phyloP scores from a whole-genome alignment of 176 grass and related monocot genomes.

The Chrysopogon serrulatus region DNA sequence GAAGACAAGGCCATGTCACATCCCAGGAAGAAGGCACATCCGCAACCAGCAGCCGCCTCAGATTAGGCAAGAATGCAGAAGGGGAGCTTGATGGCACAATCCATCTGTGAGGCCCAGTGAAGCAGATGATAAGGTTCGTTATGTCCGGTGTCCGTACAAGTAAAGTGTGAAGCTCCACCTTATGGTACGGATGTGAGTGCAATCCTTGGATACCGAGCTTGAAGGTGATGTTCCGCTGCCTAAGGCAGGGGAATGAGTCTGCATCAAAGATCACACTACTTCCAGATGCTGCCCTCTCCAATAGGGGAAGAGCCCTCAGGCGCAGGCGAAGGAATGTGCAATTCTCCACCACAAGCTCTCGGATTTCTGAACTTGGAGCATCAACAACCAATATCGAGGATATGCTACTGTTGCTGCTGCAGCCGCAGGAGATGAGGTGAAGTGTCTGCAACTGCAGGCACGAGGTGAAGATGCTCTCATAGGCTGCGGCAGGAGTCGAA shows the following conservation, averaged over 20 bases:
- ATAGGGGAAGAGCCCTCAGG: neutral
- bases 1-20: neutral
- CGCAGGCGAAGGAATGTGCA: too few relatives aligned
- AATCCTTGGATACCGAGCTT: neutral
- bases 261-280: neutral
- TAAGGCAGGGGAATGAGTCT: neutral
- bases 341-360: too few relatives aligned
- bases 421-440: neutral
- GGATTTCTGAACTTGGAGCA: neutral
- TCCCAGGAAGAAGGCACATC: slow-evolving; percentile 14
- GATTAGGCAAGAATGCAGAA: neutral
- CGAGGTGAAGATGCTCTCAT: neutral
- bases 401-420: neutral
- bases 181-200: too few relatives aligned
- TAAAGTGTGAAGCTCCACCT: neutral
- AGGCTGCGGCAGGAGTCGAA: neutral
- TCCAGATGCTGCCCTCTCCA: too few relatives aligned
- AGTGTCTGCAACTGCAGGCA: neutral
- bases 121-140: neutral
- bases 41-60: neutral
- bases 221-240: neutral
- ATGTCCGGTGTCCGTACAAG: neutral
- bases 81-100: neutral
- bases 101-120: neutral
- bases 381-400: neutral